phyloP scores from a whole-genome alignment of 257 asterid genomes.

The Thymus quinquecostatus region DNA sequence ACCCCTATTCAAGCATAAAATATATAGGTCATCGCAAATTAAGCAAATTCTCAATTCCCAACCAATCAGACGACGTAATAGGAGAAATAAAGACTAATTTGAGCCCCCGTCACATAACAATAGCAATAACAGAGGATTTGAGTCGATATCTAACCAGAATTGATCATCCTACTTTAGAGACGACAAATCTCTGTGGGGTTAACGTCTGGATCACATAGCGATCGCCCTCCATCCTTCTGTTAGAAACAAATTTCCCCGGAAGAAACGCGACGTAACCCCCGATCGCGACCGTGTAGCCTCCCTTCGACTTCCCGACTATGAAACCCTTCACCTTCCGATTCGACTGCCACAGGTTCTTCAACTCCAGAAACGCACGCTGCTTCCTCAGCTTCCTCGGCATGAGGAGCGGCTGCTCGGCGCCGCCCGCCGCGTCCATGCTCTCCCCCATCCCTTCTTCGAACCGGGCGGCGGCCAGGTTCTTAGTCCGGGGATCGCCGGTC shows the following conservation, averaged over 20 bases:
- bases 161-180: conserved; percentile 26
- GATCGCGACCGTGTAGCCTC: conserved; percentile 56
- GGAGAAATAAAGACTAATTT: conserved; percentile 6
- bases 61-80: background rate
- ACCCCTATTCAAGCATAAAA: too few relatives aligned
- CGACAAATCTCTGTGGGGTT: conserved; percentile 33
- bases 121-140: background rate
- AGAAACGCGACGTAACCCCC: conserved; percentile 62
- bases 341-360: conserved; percentile 39
- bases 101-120: background rate
- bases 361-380: conserved; percentile 47
- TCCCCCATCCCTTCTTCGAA: conserved; percentile 46
- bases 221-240: conserved; percentile 21
- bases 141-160: conserved; percentile 16
- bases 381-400: conserved; percentile 52
- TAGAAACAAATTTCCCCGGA: conserved; percentile 19
- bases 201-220: conserved; percentile 42
- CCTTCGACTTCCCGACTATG: conserved; percentile 48
- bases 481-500: conserved; percentile 44
- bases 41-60: too few relatives aligned
- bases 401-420: conserved; percentile 54
- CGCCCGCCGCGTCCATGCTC: conserved; percentile 36
- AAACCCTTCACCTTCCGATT: conserved; percentile 53
- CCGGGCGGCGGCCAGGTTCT: conserved; percentile 44
- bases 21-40: too few relatives aligned